Evolutionary conservation across 495 filamentous ascomycete genomes (phyloP), one percentile per base, ranked within the genome.

Genomic region (Talaromyces trachyspermus): DNA sequence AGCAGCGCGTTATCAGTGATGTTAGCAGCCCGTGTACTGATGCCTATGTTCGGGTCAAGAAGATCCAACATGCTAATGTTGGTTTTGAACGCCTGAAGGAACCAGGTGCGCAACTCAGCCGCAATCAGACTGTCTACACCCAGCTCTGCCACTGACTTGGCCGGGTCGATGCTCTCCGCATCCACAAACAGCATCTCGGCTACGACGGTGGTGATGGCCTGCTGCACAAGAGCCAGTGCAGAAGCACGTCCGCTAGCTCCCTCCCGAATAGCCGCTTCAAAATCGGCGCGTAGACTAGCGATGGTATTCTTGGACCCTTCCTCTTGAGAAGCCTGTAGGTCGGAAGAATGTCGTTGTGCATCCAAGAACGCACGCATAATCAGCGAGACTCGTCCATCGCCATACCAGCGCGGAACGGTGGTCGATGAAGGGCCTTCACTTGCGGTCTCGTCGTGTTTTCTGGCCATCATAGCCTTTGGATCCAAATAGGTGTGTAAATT

Each of bases 81-180:
- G 9, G 39, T 14, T 22, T 42, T 44, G 2, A 63, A 49, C 2
- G 52, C 54, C 24, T 29, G n/a, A 9, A 37, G 17, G 27, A 65
- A 57, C 64, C 63, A 68, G 35, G 58, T 68, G 5, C 63, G 53
- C 19, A 68, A 40, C 48, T 68, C 63, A 1, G 51, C 61, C 14
- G 66, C 58, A 32, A 65, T 54, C 15, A 68, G 33, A 49, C 59
- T 64, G 43, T 69, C 66, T 3, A 69, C 54, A 4, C 62, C 66
- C 19, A 23, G n/a, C 9, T 6, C 35, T 10, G 35, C 17, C 7
- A 37, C 35, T 19, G 35, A 10, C 17, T 37, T 37, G 1, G 15
- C 2, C 5, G 33, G 1, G 15, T 36, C 15, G 5, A 36, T 37
- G 17, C 4, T 5, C 5, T 15, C 18, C 4, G 17, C 17, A 9